Conservation (phyloP, 2,329 filamentous ascomycete species). For the Phialemonium atrogriseum region DNA sequence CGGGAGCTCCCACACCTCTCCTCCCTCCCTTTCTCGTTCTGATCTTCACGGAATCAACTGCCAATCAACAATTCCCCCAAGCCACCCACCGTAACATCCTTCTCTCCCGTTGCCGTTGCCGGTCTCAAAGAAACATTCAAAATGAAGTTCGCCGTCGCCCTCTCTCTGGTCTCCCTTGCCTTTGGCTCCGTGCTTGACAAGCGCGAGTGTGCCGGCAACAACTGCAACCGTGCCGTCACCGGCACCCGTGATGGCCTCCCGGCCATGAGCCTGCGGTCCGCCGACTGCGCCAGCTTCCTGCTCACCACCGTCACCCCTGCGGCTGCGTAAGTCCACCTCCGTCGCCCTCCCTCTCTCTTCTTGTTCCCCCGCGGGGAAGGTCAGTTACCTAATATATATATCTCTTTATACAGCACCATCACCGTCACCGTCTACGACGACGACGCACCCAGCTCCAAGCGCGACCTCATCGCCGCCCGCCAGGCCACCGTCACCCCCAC, state of each 20-base stretch:
- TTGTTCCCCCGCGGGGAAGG: too few species aligned
- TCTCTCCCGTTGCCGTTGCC: conserved; percentile 7
- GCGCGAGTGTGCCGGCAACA: conserved; percentile 32
- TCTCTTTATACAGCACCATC: conserved; percentile 21
- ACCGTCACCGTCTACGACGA: conserved; percentile 25
- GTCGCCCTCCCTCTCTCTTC: not conserved
- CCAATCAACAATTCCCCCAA: not conserved
- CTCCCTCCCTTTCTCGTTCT: conserved; percentile 2
- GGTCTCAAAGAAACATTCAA: conserved; percentile 15
- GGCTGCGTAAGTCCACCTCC: conserved; percentile 24
- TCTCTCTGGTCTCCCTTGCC: conserved; percentile 27
- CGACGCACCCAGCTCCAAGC: conserved; percentile 17
- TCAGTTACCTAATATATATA: conserved; percentile 1
- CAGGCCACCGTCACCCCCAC: conserved; percentile 23
- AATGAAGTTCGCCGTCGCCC: conserved; percentile 32
- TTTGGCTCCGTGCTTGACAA: conserved; percentile 25
- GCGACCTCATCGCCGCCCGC: conserved; percentile 18
- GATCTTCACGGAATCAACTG: not conserved
- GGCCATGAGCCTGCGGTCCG: conserved; percentile 24
- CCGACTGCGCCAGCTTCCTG: conserved; percentile 33
- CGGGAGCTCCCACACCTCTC: too few species aligned
- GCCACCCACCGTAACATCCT: conserved; percentile 4
- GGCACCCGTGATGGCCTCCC: conserved; percentile 29
- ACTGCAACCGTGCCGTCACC: conserved; percentile 38
- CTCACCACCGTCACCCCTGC: conserved; percentile 29